phyloP scores from a whole-genome alignment of 129 eudicot genomes.

The Apium graveolens region DNA sequence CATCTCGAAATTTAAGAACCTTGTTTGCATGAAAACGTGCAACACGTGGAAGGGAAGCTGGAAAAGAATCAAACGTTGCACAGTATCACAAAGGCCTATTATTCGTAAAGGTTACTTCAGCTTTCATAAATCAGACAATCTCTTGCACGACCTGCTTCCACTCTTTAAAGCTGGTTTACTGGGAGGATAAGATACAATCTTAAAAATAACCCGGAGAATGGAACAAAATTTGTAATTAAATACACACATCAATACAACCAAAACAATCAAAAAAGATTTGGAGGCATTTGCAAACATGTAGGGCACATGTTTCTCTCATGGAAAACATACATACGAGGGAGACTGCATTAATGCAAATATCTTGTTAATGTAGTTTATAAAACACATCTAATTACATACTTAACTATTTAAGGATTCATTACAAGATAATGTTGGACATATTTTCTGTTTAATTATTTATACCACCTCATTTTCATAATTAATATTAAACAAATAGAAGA shows the following conservation, averaged over 20 bases:
- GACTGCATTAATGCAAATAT: neutral
- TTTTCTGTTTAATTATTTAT: neutral
- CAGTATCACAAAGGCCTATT: conserved; percentile 73
- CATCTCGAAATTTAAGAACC: conserved; percentile 82
- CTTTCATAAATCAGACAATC: conserved; percentile 68
- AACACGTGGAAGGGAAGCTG: conserved; percentile 69
- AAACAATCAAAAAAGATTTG: neutral
- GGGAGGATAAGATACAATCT: neutral
- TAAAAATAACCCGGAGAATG: neutral
- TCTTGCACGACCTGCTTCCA: conserved; percentile 93
- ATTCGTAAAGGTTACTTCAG: conserved; percentile 37
- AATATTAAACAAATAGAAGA: neutral
- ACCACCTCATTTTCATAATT: neutral
- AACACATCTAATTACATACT: neutral
- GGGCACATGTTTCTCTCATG: neutral
- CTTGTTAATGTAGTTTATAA: neutral
- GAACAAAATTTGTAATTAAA: neutral
- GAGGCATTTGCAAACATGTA: neutral
- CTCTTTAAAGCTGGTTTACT: conserved; percentile 85
- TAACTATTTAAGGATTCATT: neutral
- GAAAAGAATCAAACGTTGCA: conserved; percentile 61
- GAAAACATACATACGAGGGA: neutral
- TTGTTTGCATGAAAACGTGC: conserved; percentile 94
- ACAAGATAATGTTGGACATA: neutral
- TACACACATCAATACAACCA: no score